Conservation (phyloP, 768 basidiomycete genomes). For the Amanita rubescens region DNA sequence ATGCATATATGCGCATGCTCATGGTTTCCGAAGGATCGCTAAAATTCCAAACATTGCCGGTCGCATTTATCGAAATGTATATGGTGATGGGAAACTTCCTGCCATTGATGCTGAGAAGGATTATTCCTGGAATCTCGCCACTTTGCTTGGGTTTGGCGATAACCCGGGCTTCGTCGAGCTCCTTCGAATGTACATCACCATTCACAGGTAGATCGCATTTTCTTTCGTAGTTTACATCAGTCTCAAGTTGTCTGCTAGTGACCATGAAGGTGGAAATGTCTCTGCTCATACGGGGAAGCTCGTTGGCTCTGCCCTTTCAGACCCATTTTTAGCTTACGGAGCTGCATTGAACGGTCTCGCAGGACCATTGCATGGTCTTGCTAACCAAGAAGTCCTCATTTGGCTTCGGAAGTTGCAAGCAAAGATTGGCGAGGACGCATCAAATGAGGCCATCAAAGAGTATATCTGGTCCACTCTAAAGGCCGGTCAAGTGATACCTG, state of each 20-base stretch:
- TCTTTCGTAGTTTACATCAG: neutral
- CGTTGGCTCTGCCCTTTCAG: conserved; percentile 92
- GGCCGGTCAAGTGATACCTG: conserved; percentile 89
- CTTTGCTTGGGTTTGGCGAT: conserved; percentile 87
- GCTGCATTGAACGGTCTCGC: conserved; percentile 95
- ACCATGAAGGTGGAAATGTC: conserved; percentile 98
- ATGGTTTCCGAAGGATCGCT: conserved; percentile 59
- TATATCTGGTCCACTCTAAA: conserved; percentile 96
- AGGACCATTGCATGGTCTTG: conserved; percentile 93
- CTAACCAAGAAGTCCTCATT: conserved; percentile 94
- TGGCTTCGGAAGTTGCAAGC: conserved; percentile 94
- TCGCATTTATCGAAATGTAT: conserved; percentile 84
- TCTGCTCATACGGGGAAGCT: conserved; percentile 93
- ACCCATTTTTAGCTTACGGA: conserved; percentile 92
- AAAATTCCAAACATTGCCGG: conserved; percentile 97
- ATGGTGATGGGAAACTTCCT: conserved; percentile 80
- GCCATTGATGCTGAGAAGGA: conserved; percentile 80
- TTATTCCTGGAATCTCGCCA: conserved; percentile 84
- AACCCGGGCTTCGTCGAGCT: conserved; percentile 88
- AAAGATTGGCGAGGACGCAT: conserved; percentile 78
- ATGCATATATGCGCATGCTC: neutral
- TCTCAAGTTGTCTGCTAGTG: conserved; percentile 32
- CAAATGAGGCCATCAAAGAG: conserved; percentile 83
- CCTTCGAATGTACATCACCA: conserved; percentile 92
- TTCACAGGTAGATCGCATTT: conserved; percentile 62